phyloP scores from a whole-genome alignment of 257 asterid genomes.

The Lycium barbarum region DNA sequence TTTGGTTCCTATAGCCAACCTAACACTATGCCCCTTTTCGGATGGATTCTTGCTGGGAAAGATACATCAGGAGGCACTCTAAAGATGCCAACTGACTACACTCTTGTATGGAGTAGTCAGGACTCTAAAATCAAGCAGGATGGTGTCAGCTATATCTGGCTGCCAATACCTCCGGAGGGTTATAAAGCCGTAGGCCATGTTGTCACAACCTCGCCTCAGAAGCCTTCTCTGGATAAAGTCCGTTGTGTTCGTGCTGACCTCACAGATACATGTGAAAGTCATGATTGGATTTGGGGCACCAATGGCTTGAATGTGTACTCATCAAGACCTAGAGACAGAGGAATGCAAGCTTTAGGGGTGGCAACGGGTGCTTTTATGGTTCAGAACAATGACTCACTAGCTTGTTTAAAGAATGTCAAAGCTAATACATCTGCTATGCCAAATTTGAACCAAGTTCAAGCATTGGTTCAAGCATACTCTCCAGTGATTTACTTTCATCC shows the following conservation, averaged over 20 bases:
- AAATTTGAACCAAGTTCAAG: conserved; percentile 40
- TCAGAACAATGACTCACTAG: conserved; percentile 17
- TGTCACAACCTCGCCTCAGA: conserved; percentile 39
- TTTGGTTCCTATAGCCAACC: conserved; percentile 45
- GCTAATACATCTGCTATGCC: conserved; percentile 35
- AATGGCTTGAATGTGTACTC: conserved; percentile 38
- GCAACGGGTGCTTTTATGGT: conserved; percentile 31
- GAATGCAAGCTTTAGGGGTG: conserved; percentile 35
- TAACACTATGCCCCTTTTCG: conserved; percentile 42
- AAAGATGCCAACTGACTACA: conserved; percentile 38
- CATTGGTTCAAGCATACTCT: conserved; percentile 43
- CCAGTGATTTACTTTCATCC: conserved; percentile 46
- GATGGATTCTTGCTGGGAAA: conserved; percentile 42
- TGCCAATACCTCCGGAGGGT: conserved; percentile 46
- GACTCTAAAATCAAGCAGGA: conserved; percentile 40
- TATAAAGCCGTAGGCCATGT: conserved; percentile 42
- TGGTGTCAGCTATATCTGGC: conserved; percentile 45
- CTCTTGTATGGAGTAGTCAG: conserved; percentile 46
- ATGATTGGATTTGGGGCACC: conserved; percentile 35
- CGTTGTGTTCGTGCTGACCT: conserved; percentile 46
- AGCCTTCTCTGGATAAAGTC: conserved; percentile 46
- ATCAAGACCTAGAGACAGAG: conserved; percentile 39
- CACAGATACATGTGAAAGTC: conserved; percentile 39
- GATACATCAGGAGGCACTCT: conserved; percentile 28
- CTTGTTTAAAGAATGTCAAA: conserved; percentile 44